Conservation (phyloP, 768 basidiomycete genomes). For the Podaxis sp. region DNA sequence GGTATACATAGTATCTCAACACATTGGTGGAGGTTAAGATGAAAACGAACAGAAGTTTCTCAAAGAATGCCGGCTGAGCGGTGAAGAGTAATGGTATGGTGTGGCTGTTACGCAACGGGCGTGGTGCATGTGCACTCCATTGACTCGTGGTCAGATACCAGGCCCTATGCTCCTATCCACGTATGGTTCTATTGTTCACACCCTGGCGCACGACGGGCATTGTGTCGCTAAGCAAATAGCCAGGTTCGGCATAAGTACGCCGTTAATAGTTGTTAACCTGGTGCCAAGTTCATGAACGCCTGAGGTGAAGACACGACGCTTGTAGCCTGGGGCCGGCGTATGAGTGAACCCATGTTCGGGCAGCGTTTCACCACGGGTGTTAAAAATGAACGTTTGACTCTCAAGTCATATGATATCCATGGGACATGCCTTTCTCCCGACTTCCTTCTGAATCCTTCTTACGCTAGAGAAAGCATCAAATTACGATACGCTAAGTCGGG, state of each 20-base stretch:
- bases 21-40: background rate
- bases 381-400: background rate
- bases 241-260: background rate
- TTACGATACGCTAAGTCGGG: background rate
- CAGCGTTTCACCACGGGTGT: background rate
- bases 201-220: background rate
- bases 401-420: background rate
- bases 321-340: background rate
- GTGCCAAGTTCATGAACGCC: background rate
- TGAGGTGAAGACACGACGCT: background rate
- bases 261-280: background rate
- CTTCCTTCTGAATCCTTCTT: background rate
- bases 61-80: background rate
- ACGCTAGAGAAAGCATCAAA: background rate
- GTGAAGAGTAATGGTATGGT: background rate
- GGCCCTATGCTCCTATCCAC: background rate
- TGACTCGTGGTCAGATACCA: background rate
- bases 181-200: background rate
- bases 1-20: background rate
- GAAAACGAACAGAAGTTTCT: background rate
- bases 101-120: background rate
- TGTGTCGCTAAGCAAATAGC: background rate
- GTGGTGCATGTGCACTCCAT: slow-evolving; percentile 1
- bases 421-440: background rate
- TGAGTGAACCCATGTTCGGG: background rate